A percentile compares a stretch with the other conserved stretches of the same genome.
Evolutionary conservation across 2,329 filamentous ascomycete genomes (phyloP).

Genomic region (Epichloe coenophiala): DNA sequence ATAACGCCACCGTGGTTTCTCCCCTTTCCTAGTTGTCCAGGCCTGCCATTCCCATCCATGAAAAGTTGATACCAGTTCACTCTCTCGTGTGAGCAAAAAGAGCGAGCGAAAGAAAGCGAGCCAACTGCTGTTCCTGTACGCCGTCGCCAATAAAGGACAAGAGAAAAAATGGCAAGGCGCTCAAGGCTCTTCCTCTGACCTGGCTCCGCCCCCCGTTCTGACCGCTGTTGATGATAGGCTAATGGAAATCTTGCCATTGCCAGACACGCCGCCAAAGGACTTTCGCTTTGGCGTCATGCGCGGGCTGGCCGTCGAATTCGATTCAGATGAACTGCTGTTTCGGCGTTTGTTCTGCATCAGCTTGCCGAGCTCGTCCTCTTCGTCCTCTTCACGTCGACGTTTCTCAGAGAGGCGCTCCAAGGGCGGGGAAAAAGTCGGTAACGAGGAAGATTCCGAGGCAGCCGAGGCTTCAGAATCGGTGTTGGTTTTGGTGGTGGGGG

Average conservation of each 20-base stretch:
- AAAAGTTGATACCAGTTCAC: background rate
- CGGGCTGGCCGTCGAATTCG: conserved; percentile 23
- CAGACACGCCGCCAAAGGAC: conserved; percentile 28
- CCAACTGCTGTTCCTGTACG: conserved; percentile 6
- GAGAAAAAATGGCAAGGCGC: background rate
- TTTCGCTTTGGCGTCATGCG: conserved; percentile 21
- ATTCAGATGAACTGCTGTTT: conserved; percentile 39
- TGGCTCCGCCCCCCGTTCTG: conserved; percentile 25
- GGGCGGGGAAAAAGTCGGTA: conserved; percentile 33
- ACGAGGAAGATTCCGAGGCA: conserved; percentile 13
- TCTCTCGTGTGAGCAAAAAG: background rate
- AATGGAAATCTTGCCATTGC: conserved; percentile 41
- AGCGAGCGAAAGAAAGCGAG: background rate
- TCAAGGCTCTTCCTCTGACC: conserved; percentile 27
- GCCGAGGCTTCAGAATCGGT: conserved; percentile 19
- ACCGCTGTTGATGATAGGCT: conserved; percentile 35
- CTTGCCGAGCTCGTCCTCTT: conserved; percentile 82
- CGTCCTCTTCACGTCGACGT: conserved; percentile 75
- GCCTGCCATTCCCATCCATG: background rate
- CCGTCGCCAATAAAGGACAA: conserved; percentile 6
- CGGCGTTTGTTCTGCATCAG: conserved; percentile 53
- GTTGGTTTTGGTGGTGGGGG: conserved; percentile 16
- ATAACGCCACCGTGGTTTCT: background rate
- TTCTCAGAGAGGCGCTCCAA: conserved; percentile 79
- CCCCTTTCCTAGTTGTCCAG: background rate